Conservation (phyloP, 2,329 filamentous ascomycete species). For the Cephalotrichum gorgonifer region DNA sequence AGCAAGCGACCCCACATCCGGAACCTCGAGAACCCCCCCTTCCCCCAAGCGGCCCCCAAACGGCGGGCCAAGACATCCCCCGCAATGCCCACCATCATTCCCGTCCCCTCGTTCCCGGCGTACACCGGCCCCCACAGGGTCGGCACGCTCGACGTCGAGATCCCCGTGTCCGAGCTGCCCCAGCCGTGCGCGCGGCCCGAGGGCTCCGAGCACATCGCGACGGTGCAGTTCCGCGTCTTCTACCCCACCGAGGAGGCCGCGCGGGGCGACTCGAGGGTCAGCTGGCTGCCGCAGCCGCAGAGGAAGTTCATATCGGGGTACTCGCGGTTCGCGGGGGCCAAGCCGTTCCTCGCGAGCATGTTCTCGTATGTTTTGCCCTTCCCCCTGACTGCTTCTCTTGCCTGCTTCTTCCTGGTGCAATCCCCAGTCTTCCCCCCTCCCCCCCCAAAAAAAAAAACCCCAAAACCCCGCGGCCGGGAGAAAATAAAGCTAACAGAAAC, state of each 20-base stretch:
- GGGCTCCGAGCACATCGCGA: slow-evolving; percentile 46
- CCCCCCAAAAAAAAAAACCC: neutral
- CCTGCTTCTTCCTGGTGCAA: too few relatives aligned
- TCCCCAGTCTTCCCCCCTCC: neutral
- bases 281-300: slow-evolving; percentile 72
- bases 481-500: neutral
- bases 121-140: slow-evolving; percentile 73
- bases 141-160: slow-evolving; percentile 70
- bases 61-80: neutral
- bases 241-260: slow-evolving; percentile 48
- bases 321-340: slow-evolving; percentile 62
- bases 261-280: slow-evolving; percentile 44
- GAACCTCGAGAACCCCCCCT: too few relatives aligned
- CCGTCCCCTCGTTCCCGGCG: slow-evolving; percentile 58
- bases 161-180: slow-evolving; percentile 52
- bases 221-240: slow-evolving; percentile 72
- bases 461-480: too few relatives aligned
- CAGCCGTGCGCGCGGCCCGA: slow-evolving; percentile 43
- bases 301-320: slow-evolving; percentile 65
- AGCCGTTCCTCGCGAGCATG: slow-evolving; percentile 43
- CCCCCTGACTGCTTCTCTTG: neutral
- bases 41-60: too few relatives aligned
- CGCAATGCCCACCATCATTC: slow-evolving; percentile 2
- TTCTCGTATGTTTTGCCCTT: slow-evolving; percentile 39
- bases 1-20: too few relatives aligned